Percentiles rank a stretch among this genome's conserved stretches.
Conservation (phyloP, 2,329 filamentous ascomycete species). For the Penicillium glabrum region DNA sequence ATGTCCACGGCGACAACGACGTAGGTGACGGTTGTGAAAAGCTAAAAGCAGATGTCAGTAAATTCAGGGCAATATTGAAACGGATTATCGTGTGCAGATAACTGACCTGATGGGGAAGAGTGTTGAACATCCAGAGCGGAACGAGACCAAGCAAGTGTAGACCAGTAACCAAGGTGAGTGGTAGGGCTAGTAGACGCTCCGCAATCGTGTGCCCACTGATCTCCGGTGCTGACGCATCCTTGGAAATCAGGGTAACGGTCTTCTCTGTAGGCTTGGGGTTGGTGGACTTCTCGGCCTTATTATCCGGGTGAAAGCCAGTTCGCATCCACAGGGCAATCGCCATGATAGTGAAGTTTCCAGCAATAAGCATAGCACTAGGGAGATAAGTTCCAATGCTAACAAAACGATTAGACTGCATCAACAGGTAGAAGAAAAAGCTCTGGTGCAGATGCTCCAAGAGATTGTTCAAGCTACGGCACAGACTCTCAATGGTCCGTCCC, state of each 20-base stretch:
- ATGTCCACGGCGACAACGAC: conserved; percentile 58
- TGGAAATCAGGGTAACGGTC: background rate
- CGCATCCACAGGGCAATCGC: conserved; percentile 92
- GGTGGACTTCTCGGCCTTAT: conserved; percentile 11
- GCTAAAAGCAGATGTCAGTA: conserved; percentile 41
- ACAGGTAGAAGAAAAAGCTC: conserved; percentile 98
- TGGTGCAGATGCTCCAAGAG: conserved; percentile 95
- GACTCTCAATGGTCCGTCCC: conserved; percentile 82
- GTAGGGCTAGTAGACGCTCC: conserved; percentile 44
- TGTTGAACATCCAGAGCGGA: conserved; percentile 85
- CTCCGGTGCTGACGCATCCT: conserved; percentile 6
- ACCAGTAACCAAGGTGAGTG: conserved; percentile 69
- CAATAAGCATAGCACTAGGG: conserved; percentile 95
- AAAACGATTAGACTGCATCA: conserved; percentile 88
- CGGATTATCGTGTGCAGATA: background rate
- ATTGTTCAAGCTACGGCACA: conserved; percentile 93
- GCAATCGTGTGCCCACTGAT: conserved; percentile 13
- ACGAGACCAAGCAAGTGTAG: conserved; percentile 76
- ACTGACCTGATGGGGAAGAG: conserved; percentile 64
- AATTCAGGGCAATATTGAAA: background rate
- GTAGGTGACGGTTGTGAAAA: conserved; percentile 60
- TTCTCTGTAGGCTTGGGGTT: conserved; percentile 33
- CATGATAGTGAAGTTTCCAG: conserved; percentile 92
- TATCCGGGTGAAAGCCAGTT: conserved; percentile 61
- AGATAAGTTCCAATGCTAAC: conserved; percentile 98